Base-by-base conservation (phyloP, 495 filamentous ascomycete species). In the Halenospora varia region DNA sequence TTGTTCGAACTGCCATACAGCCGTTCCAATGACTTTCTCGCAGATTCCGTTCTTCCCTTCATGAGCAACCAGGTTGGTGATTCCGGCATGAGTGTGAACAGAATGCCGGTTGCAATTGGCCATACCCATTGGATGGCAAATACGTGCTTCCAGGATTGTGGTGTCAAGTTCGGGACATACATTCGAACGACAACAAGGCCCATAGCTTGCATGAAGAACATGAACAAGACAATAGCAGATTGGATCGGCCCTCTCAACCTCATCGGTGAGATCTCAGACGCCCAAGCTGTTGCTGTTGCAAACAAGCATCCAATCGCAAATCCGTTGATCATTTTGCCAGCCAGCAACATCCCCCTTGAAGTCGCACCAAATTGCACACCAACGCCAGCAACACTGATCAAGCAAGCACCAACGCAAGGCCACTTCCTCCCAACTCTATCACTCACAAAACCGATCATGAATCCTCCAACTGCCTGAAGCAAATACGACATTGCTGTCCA, bases 111-210 rank as follows among this genome's bases (percentile, higher is more conserved):
- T 0, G 73, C 63, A 39, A 75, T 66, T 0, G 77, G 76, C 79
- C 79, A 82, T 10, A 77, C 58, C 79, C 80, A 83, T 62, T 82
- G 80, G 3, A 82, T 57, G 4, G 75, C 75, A 61, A 79, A 82
- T 0, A 80, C 80, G 39, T 80, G 78, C 35, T 72, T 73, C 56
- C 79, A 84, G 20, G 74, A 71, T 11, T 17, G 22, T 15, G 42
- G 17, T 4, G 53, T 49, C 19, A 59, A 26, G 40, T 66, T 46
- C 10, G 66, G 56, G 3, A 69, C 64, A 26, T 62, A 65, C 22
- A 57, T 57, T 1, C 66, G 59, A 46, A 69, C 61, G 2, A 65
- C 55, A 11, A 59, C 66, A 29, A 68, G 59, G 17, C 61, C 64
- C 24, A 66, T 53, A 8, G 56, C 64, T 25, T 66, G 64, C 61